Percentiles rank a stretch among this genome's conserved stretches.
phyloP scores from a whole-genome alignment of 805 yeast genomes.

The Pichia pseudocactophila region DNA sequence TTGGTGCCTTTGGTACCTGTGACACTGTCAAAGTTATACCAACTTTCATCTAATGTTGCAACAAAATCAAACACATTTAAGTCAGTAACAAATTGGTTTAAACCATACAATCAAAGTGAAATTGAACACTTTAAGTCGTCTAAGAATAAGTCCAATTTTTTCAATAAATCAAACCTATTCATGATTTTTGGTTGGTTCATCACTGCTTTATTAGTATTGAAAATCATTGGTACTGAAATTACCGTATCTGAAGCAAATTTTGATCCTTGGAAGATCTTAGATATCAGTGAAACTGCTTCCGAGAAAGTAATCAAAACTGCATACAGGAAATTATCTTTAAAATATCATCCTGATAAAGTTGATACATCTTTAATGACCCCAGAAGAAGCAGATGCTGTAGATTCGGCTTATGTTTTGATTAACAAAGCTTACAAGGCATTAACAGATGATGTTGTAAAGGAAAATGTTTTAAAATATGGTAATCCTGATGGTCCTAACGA shows the following conservation, averaged over 20 bases:
- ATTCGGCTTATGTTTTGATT: constrained; percentile 69
- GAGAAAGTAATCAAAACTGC: constrained; percentile 74
- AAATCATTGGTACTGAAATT: constrained; percentile 38
- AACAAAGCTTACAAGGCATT: constrained; percentile 90
- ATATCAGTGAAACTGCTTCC: constrained; percentile 53
- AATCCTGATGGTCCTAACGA: constrained; percentile 98
- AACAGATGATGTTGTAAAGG: constrained; percentile 79
- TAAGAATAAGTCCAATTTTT: constrained; percentile 22
- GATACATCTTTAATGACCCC: constrained; percentile 49
- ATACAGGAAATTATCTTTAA: constrained; percentile 79
- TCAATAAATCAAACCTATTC: constrained; percentile 25
- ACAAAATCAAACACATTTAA: constrained; percentile 5
- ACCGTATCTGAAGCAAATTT: constrained; percentile 41
- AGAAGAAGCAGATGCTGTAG: constrained; percentile 49
- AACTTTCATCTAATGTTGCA: neutral
- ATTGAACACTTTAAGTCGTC: constrained; percentile 24
- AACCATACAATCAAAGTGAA: constrained; percentile 28
- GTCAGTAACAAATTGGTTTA: constrained; percentile 25
- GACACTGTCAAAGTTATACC: constrained; percentile 21
- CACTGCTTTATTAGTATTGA: constrained; percentile 33
- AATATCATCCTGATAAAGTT: constrained; percentile 90
- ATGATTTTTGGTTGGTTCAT: constrained; percentile 54
- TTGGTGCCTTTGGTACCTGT: constrained; percentile 59
- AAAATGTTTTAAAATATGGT: constrained; percentile 79
- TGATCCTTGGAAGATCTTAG: constrained; percentile 88